Base-by-base conservation (phyloP, 164 flowering plant genomes). In the Litsea cubeba region DNA sequence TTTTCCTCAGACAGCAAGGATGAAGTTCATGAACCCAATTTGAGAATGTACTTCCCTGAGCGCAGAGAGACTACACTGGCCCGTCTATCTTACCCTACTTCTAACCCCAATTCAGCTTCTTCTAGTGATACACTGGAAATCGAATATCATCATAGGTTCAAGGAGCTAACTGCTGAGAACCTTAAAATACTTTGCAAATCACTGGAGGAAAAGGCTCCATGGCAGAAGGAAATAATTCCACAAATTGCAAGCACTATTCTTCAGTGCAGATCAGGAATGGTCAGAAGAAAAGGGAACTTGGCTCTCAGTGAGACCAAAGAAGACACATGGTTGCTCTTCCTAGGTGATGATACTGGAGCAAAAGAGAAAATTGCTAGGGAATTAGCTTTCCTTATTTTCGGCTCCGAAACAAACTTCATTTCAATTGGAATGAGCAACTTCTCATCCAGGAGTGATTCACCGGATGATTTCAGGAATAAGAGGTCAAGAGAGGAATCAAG, bases 281-380 rank as follows among this genome's bases (percentile, higher is more conserved):
- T 77, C 7, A 83, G 80, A 78, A 88, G 94, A 74, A 88, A 87
- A 72, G 85, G 77, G 17, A 80, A 81, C 62, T 11, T 25, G 49
- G 73, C 69, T 62, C 68, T 51, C 35, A 54, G 69, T 3, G 84
- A 76, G 46, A 22, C 73, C 23, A 95, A 91, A 79, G 85, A 90
- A 76, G 99, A 96, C 49, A 91, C 98, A 5, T 96, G 97, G 97
- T 73, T 96, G 72, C 80, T 90, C 68, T 96, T 96, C 75, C 88
- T 87, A 80, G 99, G 99, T 1, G 76, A 76, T 28, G 98, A 96
- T 73, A 65, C 67, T 2, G 86, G 86, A 63, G 94, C 86, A 0
- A 94, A 96, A 76, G 90, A 87, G 76, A 88, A 82, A 79, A 79
- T 92, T 14, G 94, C 90, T 0, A 85, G 82, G 72, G 98, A 92